A percentile compares a stretch with the other conserved stretches of the same genome.
phyloP scores from a whole-genome alignment of 495 filamentous ascomycete genomes.

The Aspergillus taichungensis region DNA sequence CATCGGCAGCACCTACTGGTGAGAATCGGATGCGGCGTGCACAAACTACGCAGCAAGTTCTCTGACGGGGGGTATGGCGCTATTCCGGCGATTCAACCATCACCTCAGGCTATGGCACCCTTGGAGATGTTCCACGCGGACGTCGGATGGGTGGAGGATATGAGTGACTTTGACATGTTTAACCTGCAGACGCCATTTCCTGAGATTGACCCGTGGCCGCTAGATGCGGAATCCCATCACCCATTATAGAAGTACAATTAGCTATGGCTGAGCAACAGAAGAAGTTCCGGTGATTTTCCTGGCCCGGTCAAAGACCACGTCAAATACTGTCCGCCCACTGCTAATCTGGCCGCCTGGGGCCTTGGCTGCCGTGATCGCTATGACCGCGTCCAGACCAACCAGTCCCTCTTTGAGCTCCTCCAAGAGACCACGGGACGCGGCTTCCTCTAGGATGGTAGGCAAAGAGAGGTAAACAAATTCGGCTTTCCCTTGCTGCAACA shows the following conservation, averaged over 20 bases:
- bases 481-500: constrained; percentile 20
- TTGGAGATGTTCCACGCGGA: constrained; percentile 12
- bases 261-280: no score
- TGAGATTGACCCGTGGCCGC: no score
- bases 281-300: no score
- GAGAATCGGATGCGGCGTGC: constrained; percentile 17
- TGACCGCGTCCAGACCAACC: no score
- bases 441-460: constrained; percentile 19
- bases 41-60: constrained; percentile 14
- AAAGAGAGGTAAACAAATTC: constrained; percentile 34
- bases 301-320: no score
- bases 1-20: constrained; percentile 21
- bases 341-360: no score
- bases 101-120: not conserved
- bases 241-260: no score
- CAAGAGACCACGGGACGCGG: no score
- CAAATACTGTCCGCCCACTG: no score
- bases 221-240: no score
- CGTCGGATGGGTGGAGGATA: constrained; percentile 23
- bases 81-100: constrained; percentile 6
- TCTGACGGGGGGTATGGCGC: constrained; percentile 5
- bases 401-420: no score
- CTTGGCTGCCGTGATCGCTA: no score
- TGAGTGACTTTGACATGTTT: constrained; percentile 24
- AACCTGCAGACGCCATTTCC: constrained; percentile 9